Conservation (phyloP, 2,329 filamentous ascomycete genomes). For the Metarhizium brunneum region DNA sequence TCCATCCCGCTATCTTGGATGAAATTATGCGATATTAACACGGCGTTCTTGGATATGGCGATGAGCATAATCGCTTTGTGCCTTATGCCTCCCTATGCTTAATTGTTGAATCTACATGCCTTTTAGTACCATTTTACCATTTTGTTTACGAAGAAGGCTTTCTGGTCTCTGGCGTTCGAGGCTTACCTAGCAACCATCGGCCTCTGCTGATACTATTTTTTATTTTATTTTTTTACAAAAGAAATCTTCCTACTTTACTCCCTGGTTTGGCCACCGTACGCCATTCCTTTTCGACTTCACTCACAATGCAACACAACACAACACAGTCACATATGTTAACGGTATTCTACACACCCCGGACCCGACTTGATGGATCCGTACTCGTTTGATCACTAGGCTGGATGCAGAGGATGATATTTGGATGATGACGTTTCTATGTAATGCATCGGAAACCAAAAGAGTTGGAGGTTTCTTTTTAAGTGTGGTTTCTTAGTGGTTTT, state of each 20-base stretch:
- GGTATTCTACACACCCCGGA: not conserved
- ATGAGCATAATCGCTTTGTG: not conserved
- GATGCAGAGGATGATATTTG: not conserved
- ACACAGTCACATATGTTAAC: not conserved
- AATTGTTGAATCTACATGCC: not conserved
- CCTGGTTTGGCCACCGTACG: not conserved
- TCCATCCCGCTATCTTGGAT: not conserved
- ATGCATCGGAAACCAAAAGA: constrained; percentile 1
- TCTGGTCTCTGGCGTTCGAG: not conserved
- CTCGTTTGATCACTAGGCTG: not conserved
- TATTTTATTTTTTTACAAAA: not conserved
- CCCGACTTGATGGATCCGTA: not conserved
- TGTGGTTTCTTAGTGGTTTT: not conserved
- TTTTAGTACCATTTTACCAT: not conserved
- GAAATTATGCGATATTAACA: not conserved
- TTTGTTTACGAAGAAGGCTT: not conserved
- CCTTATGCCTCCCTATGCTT: not conserved
- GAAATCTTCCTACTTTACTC: not conserved
- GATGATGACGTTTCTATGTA: constrained; percentile 1
- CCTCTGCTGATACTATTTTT: not conserved
- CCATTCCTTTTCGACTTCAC: not conserved
- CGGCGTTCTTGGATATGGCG: not conserved
- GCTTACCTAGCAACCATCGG: not conserved
- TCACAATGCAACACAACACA: not conserved
- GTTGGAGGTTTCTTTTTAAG: not conserved